phyloP scores from a whole-genome alignment of 345 rosid genomes.

The Jatropha curcas region DNA sequence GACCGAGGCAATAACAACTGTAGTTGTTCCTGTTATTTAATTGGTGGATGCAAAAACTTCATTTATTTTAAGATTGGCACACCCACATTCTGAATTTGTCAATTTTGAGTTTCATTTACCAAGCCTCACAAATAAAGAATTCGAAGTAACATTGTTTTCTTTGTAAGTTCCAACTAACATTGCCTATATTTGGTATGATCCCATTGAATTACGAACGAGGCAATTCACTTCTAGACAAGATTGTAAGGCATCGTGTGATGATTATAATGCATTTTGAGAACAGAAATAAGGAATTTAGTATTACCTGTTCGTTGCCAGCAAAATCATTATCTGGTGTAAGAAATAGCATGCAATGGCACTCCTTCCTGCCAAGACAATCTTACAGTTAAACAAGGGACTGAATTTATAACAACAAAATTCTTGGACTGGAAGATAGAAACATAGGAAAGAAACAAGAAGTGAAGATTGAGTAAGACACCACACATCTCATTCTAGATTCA shows the following conservation, averaged over 20 bases:
- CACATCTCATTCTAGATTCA: neutral
- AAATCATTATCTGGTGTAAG: conserved; percentile 96
- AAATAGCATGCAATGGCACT: conserved; percentile 99
- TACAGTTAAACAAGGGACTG: neutral
- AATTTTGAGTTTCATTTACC: neutral
- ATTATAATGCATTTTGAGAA: neutral
- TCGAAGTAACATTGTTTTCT: neutral
- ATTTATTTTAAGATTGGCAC: neutral
- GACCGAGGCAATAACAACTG: neutral
- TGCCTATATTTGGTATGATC: neutral
- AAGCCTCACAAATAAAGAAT: neutral
- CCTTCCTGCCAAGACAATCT: conserved; percentile 67
- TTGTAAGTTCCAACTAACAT: neutral
- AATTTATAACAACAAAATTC: neutral
- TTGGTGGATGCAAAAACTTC: neutral
- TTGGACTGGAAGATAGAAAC: neutral
- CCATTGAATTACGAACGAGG: neutral
- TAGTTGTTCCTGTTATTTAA: neutral
- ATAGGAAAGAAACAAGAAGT: neutral
- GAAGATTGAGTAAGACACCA: neutral
- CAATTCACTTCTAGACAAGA: neutral
- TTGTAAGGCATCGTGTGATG: neutral
- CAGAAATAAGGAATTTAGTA: neutral
- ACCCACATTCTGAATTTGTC: neutral
- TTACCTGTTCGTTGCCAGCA: conserved; percentile 90